Conservation (phyloP, 1,284 basidiomycete species). For the Malassezia sp. region DNA sequence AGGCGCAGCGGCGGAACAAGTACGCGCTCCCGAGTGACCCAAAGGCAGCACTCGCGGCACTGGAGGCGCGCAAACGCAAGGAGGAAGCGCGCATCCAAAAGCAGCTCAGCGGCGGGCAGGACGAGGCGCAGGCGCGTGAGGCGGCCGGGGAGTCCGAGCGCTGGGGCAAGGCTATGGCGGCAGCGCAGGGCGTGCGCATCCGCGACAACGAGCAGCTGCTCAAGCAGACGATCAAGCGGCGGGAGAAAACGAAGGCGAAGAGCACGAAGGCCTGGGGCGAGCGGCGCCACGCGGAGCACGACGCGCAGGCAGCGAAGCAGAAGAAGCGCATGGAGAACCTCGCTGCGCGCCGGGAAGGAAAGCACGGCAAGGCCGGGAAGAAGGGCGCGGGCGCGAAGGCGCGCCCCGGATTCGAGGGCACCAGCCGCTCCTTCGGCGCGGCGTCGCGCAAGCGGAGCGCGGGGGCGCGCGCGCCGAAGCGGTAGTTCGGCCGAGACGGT, state of each 20-base stretch:
- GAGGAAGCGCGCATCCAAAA: constrained; percentile 26
- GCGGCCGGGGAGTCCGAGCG: constrained; percentile 30
- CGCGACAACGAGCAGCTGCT: constrained; percentile 41
- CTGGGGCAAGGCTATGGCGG: constrained; percentile 38
- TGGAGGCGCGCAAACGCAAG: constrained; percentile 34
- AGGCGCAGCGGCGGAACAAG: constrained; percentile 27
- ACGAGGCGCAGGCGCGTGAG: constrained; percentile 21
- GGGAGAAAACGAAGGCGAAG: constrained; percentile 39
- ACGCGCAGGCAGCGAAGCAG: constrained; percentile 32
- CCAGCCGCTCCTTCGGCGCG: constrained; percentile 10
- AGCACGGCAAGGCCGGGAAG: constrained; percentile 21
- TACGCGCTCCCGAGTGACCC: constrained; percentile 38
- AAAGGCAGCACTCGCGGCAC: constrained; percentile 36
- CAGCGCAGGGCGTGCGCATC: constrained; percentile 39
- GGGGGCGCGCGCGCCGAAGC: constrained; percentile 2
- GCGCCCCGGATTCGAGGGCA: constrained; percentile 36
- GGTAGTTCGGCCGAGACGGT: constrained; percentile 15
- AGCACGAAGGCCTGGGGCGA: constrained; percentile 36
- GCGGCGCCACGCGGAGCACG: constrained; percentile 23
- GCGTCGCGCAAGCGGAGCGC: constrained; percentile 2
- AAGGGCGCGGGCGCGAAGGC: constrained; percentile 22
- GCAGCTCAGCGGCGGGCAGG: constrained; percentile 19
- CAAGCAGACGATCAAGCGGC: constrained; percentile 37
- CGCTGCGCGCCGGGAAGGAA: constrained; percentile 26
- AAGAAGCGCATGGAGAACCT: constrained; percentile 42